Base-by-base conservation (phyloP, 2,329 filamentous ascomycete species). In the Fusarium sp. region DNA sequence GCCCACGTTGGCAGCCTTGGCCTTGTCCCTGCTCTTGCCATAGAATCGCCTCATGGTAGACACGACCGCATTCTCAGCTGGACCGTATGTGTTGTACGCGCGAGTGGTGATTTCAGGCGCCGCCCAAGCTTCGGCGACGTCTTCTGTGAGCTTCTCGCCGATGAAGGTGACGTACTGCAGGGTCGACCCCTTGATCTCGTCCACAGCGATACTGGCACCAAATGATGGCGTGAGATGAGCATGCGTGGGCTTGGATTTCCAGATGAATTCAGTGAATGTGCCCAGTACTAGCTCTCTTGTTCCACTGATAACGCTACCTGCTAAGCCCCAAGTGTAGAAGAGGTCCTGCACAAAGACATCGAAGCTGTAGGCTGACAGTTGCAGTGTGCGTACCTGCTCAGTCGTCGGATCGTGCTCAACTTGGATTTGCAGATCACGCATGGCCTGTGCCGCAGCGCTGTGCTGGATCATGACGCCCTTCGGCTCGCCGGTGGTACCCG, bases 381-480 rank as follows among this genome's bases (percentile, higher is more conserved):
- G 66, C 0, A 68, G 6, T 0, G 65, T 68, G 0, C 66, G 65
- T 1, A 68, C 66, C 12, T 69, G 66, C 1, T 56, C 65, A 1
- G 23, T 11, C 23, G 39, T 30, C 1, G 65, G 34, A 4, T 68
- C 54, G 6, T 69, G 66, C 3, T 68, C 66, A 0, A 68, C 66
- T 2, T 61, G 65, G 2, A 69, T 37, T 44, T 69, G 66, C 0
- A 68, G 40, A 11, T 68, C 66, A 0, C 60, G 46, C 66, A 68
- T 68, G 1, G 66, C 66, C 27, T 66, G 36, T 0, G 65, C 51
- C 0, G 66, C 66, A 2, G 66, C 66, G 2, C 44, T 52, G 28
- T 68, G 66, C 7, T 69, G 66, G 1, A 68, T 56, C 66, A 68
- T 68, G 2, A 68, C 66, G 6, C 66, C 66, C 28, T 68, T 68